Conservation (phyloP, 345 rosid species). For the Corchorus olitorius region DNA sequence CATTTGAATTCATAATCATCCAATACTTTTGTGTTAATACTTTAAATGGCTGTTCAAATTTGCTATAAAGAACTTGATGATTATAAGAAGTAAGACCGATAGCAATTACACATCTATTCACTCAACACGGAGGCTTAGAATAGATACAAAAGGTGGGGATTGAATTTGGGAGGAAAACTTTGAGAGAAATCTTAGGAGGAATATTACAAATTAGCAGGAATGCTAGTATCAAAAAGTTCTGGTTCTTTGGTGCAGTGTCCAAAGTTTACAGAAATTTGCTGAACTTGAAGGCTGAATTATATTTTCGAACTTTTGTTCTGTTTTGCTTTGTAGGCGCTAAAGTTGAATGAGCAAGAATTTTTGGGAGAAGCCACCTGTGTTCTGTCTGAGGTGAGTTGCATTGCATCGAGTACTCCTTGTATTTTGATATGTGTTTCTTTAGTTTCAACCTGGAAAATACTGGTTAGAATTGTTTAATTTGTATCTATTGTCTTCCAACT, state of each 20-base stretch:
- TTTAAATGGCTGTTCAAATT: no score
- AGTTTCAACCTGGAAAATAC: background rate
- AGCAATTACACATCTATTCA: background rate
- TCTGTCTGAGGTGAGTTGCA: conserved; percentile 54
- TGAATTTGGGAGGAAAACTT: background rate
- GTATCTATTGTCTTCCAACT: background rate
- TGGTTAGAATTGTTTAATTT: background rate
- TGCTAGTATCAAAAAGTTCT: background rate
- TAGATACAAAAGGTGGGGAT: background rate
- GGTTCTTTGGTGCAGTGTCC: conserved; percentile 8
- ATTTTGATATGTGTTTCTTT: background rate
- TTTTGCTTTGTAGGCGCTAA: conserved; percentile 45
- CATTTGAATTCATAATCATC: no score
- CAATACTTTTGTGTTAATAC: no score
- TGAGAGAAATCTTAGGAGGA: background rate
- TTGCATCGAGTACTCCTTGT: background rate
- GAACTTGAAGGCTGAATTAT: background rate
- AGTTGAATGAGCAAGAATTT: conserved; percentile 69
- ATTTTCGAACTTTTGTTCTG: conserved; percentile 8
- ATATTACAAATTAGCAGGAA: background rate
- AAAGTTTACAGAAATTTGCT: conserved; percentile 1
- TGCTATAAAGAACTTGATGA: no score
- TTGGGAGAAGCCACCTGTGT: conserved; percentile 79
- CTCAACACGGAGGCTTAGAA: background rate
- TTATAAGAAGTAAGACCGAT: background rate